Conservation (phyloP, 805 yeast species). For the Zygoascus flipseniorum region DNA sequence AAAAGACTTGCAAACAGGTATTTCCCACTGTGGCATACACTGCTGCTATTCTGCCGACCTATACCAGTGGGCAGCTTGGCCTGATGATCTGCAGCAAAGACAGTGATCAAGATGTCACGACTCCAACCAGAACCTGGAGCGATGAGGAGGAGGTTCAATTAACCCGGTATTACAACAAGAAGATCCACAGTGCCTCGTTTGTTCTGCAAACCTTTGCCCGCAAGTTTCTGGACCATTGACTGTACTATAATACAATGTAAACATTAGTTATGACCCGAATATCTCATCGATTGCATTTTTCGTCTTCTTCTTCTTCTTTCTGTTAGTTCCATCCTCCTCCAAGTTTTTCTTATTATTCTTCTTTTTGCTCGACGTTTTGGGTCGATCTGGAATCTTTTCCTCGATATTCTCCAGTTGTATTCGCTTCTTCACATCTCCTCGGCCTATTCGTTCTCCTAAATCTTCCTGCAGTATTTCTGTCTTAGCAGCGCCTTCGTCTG, state of each 20-base stretch:
- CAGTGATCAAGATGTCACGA: slow-evolving; percentile 47
- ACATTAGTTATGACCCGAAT: slow-evolving; percentile 39
- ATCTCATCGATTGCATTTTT: slow-evolving; percentile 65
- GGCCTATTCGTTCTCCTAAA: slow-evolving; percentile 19
- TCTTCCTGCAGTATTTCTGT: slow-evolving; percentile 3
- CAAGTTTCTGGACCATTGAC: slow-evolving; percentile 29
- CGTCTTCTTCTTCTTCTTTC: slow-evolving; percentile 37
- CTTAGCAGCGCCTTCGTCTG: neutral
- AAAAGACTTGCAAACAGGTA: slow-evolving; percentile 69
- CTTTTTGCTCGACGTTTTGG: neutral
- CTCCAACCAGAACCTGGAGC: slow-evolving; percentile 58
- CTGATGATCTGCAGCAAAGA: slow-evolving; percentile 91
- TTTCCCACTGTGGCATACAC: slow-evolving; percentile 90
- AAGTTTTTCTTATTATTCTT: neutral
- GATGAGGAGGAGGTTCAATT: slow-evolving; percentile 52
- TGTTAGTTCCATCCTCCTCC: neutral
- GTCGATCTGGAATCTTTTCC: neutral
- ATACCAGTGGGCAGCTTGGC: slow-evolving; percentile 98
- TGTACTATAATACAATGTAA: neutral
- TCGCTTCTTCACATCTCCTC: slow-evolving; percentile 1
- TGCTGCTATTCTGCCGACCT: slow-evolving; percentile 87
- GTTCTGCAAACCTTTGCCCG: slow-evolving; percentile 90
- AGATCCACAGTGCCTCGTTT: slow-evolving; percentile 80
- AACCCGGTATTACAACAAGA: slow-evolving; percentile 73
- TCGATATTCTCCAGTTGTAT: neutral